A percentile compares a stretch with the other conserved stretches of the same genome.
Evolutionary conservation across 306 rosid genomes (phyloP).

Genomic region (Mimosa pudica): DNA sequence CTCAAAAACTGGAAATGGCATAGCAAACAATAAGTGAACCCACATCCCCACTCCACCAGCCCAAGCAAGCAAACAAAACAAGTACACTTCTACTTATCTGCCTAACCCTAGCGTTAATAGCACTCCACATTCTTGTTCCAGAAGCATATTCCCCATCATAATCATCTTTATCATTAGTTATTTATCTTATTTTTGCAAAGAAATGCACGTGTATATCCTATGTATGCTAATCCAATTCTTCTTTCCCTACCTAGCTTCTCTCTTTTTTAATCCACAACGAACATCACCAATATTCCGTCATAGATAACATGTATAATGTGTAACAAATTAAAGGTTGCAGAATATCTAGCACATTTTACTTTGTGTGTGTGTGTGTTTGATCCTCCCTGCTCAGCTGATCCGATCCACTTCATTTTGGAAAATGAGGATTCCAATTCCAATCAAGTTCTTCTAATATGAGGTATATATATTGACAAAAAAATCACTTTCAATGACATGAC

Average conservation of each 20-base stretch:
- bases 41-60: background rate
- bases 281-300: too few relatives aligned
- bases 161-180: background rate
- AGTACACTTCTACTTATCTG: background rate
- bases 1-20: background rate
- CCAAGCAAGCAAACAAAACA: background rate
- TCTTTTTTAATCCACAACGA: too few relatives aligned
- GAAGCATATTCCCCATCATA: background rate
- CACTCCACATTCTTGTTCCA: constrained; percentile 5
- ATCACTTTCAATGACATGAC: too few relatives aligned
- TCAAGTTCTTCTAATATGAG: background rate
- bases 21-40: background rate
- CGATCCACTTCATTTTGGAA: constrained; percentile 32
- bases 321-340: background rate
- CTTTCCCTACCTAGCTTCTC: background rate
- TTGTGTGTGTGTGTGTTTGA: background rate
- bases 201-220: background rate
- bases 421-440: constrained; percentile 3
- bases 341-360: background rate
- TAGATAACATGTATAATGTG: too few relatives aligned
- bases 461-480: constrained; percentile 5
- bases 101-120: constrained; percentile 13
- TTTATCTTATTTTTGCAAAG: background rate
- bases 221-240: background rate
- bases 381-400: constrained; percentile 3